Conservation (phyloP, 768 basidiomycete species). For the Mycena galericulata region DNA sequence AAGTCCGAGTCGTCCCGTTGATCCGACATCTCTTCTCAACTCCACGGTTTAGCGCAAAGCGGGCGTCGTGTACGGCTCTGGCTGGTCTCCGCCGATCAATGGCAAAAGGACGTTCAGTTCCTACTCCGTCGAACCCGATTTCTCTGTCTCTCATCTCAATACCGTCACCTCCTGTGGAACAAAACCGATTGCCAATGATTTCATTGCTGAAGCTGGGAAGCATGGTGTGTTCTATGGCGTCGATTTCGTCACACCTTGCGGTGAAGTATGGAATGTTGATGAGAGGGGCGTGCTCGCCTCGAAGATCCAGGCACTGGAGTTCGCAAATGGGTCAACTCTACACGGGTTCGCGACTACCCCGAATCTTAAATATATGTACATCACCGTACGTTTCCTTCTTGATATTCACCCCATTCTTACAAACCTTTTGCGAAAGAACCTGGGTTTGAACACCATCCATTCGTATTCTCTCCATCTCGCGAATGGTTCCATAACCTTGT, state of each 20-base stretch:
- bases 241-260: conserved; percentile 38
- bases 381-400: conserved; percentile 27
- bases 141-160: conserved; percentile 32
- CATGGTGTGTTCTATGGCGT: conserved; percentile 36
- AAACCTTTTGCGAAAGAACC: conserved; percentile 20
- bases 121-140: conserved; percentile 34
- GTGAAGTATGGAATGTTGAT: conserved; percentile 36
- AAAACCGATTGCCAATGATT: conserved; percentile 40
- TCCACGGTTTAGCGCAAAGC: conserved; percentile 29
- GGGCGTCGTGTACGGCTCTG: conserved; percentile 34
- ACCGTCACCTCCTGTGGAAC: conserved; percentile 38
- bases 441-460: conserved; percentile 37
- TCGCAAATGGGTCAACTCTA: conserved; percentile 31
- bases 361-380: conserved; percentile 36
- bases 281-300: conserved; percentile 26
- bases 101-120: conserved; percentile 35
- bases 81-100: conserved; percentile 35
- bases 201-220: conserved; percentile 28
- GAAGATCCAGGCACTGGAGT: conserved; percentile 31
- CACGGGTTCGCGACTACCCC: conserved; percentile 38
- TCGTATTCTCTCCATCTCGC: conserved; percentile 26
- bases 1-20: conserved; percentile 14
- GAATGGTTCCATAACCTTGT: conserved; percentile 19
- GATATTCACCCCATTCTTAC: neutral
- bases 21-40: neutral